Evolutionary conservation across 768 basidiomycete genomes (phyloP), one percentile per base, ranked within the genome.

Genomic region (Mycena albidolilacea): DNA sequence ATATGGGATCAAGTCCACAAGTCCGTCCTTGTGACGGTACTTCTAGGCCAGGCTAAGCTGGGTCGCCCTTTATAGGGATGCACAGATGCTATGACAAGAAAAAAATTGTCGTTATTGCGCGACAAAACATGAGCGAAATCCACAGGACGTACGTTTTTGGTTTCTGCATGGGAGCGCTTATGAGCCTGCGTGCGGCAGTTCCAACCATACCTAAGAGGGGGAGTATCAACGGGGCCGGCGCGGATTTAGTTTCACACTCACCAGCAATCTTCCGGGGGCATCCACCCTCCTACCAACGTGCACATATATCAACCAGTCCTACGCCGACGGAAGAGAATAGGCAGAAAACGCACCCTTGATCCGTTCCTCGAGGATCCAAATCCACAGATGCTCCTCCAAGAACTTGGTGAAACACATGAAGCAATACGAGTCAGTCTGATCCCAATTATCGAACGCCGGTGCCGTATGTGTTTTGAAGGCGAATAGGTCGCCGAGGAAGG

Each of bases 21-120:
- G 30, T 30, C 30, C 30, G 48, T 48, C 14, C 48, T 1, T 48
- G 11, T 48, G 48, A 48, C 48, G 48, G 48, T 19, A 48, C 15
- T 48, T 48, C 15, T 19, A 48, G 48, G 48, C 48, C 48, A 48
- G 48, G 48, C 48, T 48, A 48, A 48, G 48, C 48, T 48, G 48
- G 14, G 10, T 48, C 48, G 48, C 48, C 48, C 14, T 48, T 48
- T 48, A 1, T 48, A 48, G 48, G 48, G 11, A 48, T 48, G 15
- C 48, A 48, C 48, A 48, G 48, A 48, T 48, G 48, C 48, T 48
- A 48, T 48, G 48, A 48, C 46, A 48, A 9, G 46, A 48, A 48
- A 30, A 30, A 43, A 30, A 43, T 43, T 5, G 41, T 43, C 41
- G 41, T 43, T 43, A 14, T 43, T 14, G 41, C 41, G 41, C 6